Evolutionary conservation across 2,329 filamentous ascomycete genomes (phyloP).

Genomic region (Alternaria ventricosa): DNA sequence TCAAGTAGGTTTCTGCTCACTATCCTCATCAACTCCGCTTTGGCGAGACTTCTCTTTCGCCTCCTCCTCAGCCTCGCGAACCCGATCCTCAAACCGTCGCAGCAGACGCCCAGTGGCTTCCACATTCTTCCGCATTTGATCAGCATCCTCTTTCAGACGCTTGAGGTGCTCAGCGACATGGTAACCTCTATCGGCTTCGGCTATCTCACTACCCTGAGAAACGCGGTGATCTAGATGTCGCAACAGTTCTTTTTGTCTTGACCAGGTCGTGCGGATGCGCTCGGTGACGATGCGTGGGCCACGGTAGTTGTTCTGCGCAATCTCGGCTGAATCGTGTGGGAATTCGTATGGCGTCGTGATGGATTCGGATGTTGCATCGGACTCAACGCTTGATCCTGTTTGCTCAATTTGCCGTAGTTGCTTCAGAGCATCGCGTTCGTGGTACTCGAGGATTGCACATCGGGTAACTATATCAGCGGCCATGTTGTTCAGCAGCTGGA

Average conservation of each 20-base stretch:
- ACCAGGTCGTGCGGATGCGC: constrained; percentile 11
- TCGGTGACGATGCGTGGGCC: constrained; percentile 9
- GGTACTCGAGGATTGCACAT: constrained; percentile 19
- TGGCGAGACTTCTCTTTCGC: not conserved
- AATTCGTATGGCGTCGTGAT: not conserved
- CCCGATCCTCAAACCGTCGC: constrained; percentile 20
- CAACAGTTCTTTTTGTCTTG: constrained; percentile 12
- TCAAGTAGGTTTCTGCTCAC: not conserved
- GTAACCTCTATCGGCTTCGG: constrained; percentile 2
- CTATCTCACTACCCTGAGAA: not conserved
- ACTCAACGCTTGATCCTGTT: not conserved
- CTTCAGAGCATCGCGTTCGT: constrained; percentile 23
- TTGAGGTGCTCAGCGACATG: constrained; percentile 1
- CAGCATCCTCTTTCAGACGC: constrained; percentile 2
- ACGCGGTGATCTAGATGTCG: not conserved
- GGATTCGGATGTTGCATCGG: not conserved
- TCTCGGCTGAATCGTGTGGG: not conserved
- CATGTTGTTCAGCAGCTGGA: constrained; percentile 27
- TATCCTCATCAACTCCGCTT: not conserved
- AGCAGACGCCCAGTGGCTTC: constrained; percentile 23
- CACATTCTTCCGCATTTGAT: constrained; percentile 12
- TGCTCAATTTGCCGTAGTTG: constrained; percentile 19
- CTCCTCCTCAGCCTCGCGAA: constrained; percentile 15
- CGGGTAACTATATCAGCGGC: constrained; percentile 5
- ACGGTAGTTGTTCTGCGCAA: not conserved